Evolutionary conservation across 2,329 filamentous ascomycete genomes (phyloP), one percentile per base, ranked within the genome.

Genomic region (Colletotrichum tropicale): DNA sequence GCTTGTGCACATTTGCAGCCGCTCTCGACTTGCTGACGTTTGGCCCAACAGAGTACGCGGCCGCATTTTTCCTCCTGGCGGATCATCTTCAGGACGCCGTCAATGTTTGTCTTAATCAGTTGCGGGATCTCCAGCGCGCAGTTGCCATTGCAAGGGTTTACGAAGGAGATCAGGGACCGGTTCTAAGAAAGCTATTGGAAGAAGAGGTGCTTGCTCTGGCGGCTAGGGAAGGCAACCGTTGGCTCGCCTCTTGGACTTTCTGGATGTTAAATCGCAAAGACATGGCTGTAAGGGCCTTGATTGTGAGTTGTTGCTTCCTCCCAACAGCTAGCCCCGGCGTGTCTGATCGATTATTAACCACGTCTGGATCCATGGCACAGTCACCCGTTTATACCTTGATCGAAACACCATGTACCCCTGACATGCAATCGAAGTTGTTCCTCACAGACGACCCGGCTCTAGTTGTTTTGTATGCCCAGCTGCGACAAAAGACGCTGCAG

Each of bases 201-300:
- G 94, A 98, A 13, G 94, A 94, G 76, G 91, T 98, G 3, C 88
- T 98, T 0, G 91, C 93, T 0, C 86, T 94, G 77, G 97, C 97
- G 21, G 92, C 94, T 0, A 90, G 92, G 55, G 93, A 96, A 77
- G 95, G 95, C 4, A 96, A 99, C 81, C 91, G 96, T 73, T 99
- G 97, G 96, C 91, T 98, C 74, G 95, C 96, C 13, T 97, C 94
- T 0, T 99, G 97, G 97, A 95, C 95, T 4, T 98, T 98, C 82
- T 98, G 95, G 94, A 95, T 98, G 89, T 89, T 98, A 7, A 92
- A 92, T 48, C 91, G 94, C 77, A 92, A 93, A 76, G 94, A 98
- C 78, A 94, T 96, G 88, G 94, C 96, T 8, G 95, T 98, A 8
- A 92, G 95, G 68, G 92, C 94, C 8, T 87, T 99, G 5, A 94